A percentile compares a stretch with the other conserved stretches of the same genome.
Evolutionary conservation across 2,329 filamentous ascomycete species (phyloP).

Genomic region (Hypoxylon rubiginosum): DNA sequence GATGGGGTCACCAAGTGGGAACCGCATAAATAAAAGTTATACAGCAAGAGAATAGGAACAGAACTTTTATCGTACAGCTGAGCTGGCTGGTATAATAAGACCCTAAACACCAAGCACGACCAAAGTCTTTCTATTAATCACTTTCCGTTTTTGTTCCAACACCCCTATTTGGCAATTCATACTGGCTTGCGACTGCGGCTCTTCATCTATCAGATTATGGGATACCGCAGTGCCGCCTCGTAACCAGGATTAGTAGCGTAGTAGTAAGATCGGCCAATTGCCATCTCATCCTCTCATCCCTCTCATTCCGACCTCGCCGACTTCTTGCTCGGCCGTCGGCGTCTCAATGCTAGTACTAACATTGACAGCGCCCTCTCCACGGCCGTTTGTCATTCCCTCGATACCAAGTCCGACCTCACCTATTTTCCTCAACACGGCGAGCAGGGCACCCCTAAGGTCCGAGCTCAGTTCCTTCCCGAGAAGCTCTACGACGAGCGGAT

Average conservation of each 20-base stretch:
- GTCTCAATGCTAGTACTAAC: constrained; percentile 35
- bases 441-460: constrained; percentile 83
- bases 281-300: constrained; percentile 36
- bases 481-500: constrained; percentile 86
- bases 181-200: constrained; percentile 3
- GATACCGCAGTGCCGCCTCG: neutral
- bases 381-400: constrained; percentile 59
- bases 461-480: constrained; percentile 83
- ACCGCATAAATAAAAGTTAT: constrained; percentile 6
- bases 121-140: constrained; percentile 34
- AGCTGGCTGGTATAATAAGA: constrained; percentile 13
- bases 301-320: constrained; percentile 43
- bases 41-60: constrained; percentile 16
- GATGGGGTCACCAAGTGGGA: constrained; percentile 9
- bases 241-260: constrained; percentile 1
- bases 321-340: constrained; percentile 38
- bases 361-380: constrained; percentile 60
- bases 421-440: constrained; percentile 82
- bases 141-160: constrained; percentile 32
- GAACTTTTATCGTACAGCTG: constrained; percentile 26
- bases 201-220: neutral
- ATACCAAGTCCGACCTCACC: constrained; percentile 81
- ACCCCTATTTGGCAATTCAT: constrained; percentile 32
- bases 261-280: constrained; percentile 1
- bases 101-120: constrained; percentile 34